phyloP scores from a whole-genome alignment of 2,329 filamentous ascomycete species.

The Hymenoscyphus occultus region DNA sequence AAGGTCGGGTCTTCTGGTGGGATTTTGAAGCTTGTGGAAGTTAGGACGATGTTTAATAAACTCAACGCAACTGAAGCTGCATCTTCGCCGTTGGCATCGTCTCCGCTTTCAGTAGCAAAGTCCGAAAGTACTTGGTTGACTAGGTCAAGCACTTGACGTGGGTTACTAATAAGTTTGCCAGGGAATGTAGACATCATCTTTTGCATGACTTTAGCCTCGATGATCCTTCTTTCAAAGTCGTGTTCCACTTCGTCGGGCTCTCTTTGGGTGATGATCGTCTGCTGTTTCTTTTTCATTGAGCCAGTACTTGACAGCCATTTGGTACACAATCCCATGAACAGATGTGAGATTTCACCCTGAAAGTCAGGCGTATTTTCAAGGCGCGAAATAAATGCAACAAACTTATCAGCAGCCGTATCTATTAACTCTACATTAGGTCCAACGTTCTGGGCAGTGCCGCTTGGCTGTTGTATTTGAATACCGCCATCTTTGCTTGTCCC shows the following conservation, averaged over 20 bases:
- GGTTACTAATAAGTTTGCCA: conserved; percentile 60
- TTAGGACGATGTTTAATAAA: conserved; percentile 58
- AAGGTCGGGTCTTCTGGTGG: conserved; percentile 44
- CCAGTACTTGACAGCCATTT: conserved; percentile 48
- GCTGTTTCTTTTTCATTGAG: conserved; percentile 26
- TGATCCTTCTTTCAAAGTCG: conserved; percentile 48
- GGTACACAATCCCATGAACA: conserved; percentile 59
- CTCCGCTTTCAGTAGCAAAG: conserved; percentile 29
- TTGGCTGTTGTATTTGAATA: conserved; percentile 47
- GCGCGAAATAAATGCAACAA: conserved; percentile 45
- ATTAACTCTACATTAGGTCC: conserved; percentile 29
- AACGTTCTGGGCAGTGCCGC: not conserved
- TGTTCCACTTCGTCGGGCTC: conserved; percentile 35
- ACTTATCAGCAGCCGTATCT: conserved; percentile 44
- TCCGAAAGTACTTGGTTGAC: conserved; percentile 54
- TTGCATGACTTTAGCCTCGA: conserved; percentile 61
- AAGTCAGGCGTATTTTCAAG: conserved; percentile 42
- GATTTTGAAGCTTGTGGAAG: conserved; percentile 53
- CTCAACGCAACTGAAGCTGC: conserved; percentile 54
- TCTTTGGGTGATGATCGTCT: conserved; percentile 31
- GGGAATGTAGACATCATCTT: conserved; percentile 61
- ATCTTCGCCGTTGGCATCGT: conserved; percentile 46
- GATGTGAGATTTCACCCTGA: conserved; percentile 48
- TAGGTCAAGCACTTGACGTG: conserved; percentile 62
- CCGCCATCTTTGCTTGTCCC: conserved; percentile 43